Evolutionary conservation across 2,329 filamentous ascomycete genomes (phyloP), one percentile per base, ranked within the genome.

Genomic region (Hypoxylon sp.): DNA sequence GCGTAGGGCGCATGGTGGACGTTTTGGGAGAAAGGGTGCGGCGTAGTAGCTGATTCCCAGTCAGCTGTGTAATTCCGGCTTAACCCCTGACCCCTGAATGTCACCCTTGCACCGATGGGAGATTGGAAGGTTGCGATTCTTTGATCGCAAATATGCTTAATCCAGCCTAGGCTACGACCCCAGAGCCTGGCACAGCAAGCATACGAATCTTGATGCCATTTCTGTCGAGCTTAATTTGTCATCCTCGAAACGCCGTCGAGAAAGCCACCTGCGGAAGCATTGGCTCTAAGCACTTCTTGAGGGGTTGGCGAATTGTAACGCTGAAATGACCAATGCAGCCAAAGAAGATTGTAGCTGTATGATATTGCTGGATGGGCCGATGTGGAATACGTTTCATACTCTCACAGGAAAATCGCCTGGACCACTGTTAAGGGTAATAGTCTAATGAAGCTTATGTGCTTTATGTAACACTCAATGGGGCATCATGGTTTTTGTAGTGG

Each of bases 31-130:
- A 46, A 60, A 52, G 56, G 56, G 39, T 51, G 59, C 51, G 51
- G 59, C 51, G 51, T 51, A 61, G 51, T 50, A 41, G 51, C 34
- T n/a, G 14, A 43, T 45, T 6, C 30, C 58, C 59, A 61, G 55
- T 61, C 23, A 61, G 9, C 16, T 25, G 30, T 21, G 39, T 5
- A 43, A 48, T 48, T 61, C 21, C 21, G 32, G 30, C 57, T 48
- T 54, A 29, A 43, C 57, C 12, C 41, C 27, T 25, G 41, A 34
- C 6, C 34, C 11, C 6, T 47, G 43, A 9, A n/a, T 14, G 23
- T 19, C n/a, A 11, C 21, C 5, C 16, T 23, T 11, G 19, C 12
- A 16, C 8, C 3, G 41, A 23, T 14, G 14, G 51, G 29, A 47
- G 21, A 53, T 61, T 34, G 57, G 14, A 41, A 30, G 39, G 30